Evolutionary conservation across 345 rosid species (phyloP).

Genomic region (Cardiospermum halicacabum): DNA sequence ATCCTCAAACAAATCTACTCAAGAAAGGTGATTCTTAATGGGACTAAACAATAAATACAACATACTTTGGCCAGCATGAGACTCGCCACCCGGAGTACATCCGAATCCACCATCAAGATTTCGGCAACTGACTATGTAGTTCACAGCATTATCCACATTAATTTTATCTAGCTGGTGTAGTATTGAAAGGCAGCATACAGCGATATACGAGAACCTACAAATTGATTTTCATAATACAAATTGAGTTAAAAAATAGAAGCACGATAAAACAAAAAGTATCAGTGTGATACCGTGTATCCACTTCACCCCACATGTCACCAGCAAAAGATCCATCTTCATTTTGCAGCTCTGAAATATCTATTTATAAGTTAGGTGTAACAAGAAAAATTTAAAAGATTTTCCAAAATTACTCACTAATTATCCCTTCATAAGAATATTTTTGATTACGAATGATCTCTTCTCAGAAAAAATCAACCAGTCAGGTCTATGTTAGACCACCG

Average conservation of each 20-base stretch:
- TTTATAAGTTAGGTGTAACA: conserved; percentile 28
- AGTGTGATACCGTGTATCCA: conserved; percentile 65
- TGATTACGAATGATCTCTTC: not conserved
- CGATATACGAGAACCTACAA: conserved; percentile 79
- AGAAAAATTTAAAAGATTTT: too few relatives aligned
- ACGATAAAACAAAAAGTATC: conserved; percentile 11
- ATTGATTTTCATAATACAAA: conserved; percentile 13
- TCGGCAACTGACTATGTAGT: conserved; percentile 81
- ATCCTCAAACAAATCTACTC: too few relatives aligned
- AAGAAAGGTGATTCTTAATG: not conserved
- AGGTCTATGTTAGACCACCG: too few relatives aligned
- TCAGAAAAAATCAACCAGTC: not conserved
- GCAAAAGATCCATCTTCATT: conserved; percentile 94
- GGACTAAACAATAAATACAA: not conserved
- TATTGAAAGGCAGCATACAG: conserved; percentile 77
- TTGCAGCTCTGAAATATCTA: conserved; percentile 76
- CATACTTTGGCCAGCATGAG: conserved; percentile 97
- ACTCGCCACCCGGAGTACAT: conserved; percentile 88
- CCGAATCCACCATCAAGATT: conserved; percentile 96
- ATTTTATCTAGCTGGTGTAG: conserved; percentile 54
- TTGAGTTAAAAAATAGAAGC: not conserved
- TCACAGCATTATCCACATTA: conserved; percentile 72
- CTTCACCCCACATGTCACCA: conserved; percentile 96
- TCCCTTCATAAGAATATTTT: not conserved
- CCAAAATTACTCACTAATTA: too few relatives aligned